phyloP scores from a whole-genome alignment of 306 rosid genomes.

The Parietaria judaica region DNA sequence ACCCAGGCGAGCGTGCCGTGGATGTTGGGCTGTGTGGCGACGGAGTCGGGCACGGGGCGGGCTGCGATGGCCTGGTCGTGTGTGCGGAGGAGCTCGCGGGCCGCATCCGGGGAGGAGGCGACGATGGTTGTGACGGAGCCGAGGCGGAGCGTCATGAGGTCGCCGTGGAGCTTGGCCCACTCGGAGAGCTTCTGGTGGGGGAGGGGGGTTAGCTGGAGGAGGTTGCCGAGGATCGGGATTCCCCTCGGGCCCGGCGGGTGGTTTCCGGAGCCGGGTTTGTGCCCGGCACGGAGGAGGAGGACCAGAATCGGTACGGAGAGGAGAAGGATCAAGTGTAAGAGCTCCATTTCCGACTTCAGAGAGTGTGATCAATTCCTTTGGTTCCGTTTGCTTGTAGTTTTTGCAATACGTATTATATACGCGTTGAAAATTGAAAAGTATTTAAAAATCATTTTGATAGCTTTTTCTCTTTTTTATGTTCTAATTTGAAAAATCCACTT shows the following conservation, averaged over 20 bases:
- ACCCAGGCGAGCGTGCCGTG: slow-evolving; percentile 51
- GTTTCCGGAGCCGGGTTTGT: slow-evolving; percentile 1
- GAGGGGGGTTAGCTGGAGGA: slow-evolving; percentile 39
- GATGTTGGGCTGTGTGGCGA: slow-evolving; percentile 46
- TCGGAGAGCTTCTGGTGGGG: slow-evolving; percentile 40
- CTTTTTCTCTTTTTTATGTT: too few species aligned
- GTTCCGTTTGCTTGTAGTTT: too few species aligned
- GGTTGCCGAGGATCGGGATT: slow-evolving; percentile 43
- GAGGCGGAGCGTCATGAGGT: slow-evolving; percentile 44
- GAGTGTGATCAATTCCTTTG: too few species aligned
- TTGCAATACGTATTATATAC: too few species aligned
- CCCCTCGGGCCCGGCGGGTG: slow-evolving; percentile 47
- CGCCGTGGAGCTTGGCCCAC: slow-evolving; percentile 34
- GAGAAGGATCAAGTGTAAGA: slow-evolving; percentile 13
- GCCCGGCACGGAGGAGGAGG: neutral
- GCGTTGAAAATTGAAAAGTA: too few species aligned
- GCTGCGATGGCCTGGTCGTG: slow-evolving; percentile 21
- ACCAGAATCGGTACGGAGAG: slow-evolving; percentile 12
- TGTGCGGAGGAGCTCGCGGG: slow-evolving; percentile 23
- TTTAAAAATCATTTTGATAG: too few species aligned
- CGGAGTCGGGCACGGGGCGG: slow-evolving; percentile 34
- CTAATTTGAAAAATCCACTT: too few species aligned
- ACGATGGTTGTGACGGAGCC: slow-evolving; percentile 32
- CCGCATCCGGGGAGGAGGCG: slow-evolving; percentile 22
- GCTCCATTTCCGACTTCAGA: slow-evolving; percentile 20